phyloP scores from a whole-genome alignment of 2,329 filamentous ascomycete genomes.

The Phaeoacremonium minimum region DNA sequence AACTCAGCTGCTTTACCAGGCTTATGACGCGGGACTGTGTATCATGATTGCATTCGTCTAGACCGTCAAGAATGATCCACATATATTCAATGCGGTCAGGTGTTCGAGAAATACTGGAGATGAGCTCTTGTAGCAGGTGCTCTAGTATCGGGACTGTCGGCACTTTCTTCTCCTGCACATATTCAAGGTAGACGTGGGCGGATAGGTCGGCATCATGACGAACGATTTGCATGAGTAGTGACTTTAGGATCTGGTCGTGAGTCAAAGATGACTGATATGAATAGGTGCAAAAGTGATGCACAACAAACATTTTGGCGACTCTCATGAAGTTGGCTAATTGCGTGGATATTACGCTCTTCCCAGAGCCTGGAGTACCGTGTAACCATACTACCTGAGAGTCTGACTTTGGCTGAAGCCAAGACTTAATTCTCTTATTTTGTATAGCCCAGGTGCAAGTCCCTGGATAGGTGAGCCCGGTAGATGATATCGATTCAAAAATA shows the following conservation, averaged over 20 bases:
- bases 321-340: constrained; percentile 23
- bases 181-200: constrained; percentile 17
- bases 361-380: constrained; percentile 26
- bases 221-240: constrained; percentile 23
- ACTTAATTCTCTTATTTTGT: constrained; percentile 16
- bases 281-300: constrained; percentile 28
- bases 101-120: constrained; percentile 7
- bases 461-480: constrained; percentile 16
- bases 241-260: constrained; percentile 25
- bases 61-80: constrained; percentile 21
- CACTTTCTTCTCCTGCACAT: constrained; percentile 14
- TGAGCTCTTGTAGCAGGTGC: constrained; percentile 11
- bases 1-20: constrained; percentile 11
- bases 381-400: constrained; percentile 21
- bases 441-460: constrained; percentile 29
- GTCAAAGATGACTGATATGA: constrained; percentile 20
- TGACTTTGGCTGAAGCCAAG: constrained; percentile 16
- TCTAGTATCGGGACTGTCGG: constrained; percentile 14
- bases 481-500: constrained; percentile 19
- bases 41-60: constrained; percentile 16
- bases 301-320: constrained; percentile 4
- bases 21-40: constrained; percentile 9
- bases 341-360: constrained; percentile 27
- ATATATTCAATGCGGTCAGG: constrained; percentile 10
- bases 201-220: constrained; percentile 16